Percentiles rank a stretch among this genome's conserved stretches.
phyloP scores from a whole-genome alignment of 495 filamentous ascomycete species.

The Bacidia gigantensis region DNA sequence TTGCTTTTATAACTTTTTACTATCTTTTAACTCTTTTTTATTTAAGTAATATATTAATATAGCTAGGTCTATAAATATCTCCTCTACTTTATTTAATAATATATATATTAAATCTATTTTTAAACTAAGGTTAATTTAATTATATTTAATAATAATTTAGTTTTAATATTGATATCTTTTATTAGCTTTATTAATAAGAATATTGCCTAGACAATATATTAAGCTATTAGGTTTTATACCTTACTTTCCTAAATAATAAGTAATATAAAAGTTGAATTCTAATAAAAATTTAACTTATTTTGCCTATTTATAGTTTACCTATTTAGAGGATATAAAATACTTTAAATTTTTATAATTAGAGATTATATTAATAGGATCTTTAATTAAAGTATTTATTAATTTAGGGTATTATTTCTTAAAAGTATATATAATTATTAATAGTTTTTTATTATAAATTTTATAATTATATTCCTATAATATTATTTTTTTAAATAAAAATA shows the following conservation, averaged over 20 bases:
- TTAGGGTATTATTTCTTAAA: not conserved
- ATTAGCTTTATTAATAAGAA: not conserved
- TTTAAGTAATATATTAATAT: not conserved
- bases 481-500: not conserved
- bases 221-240: not conserved
- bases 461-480: not conserved
- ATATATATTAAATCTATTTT: not conserved
- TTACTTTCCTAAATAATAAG: not conserved
- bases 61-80: not conserved
- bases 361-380: not conserved
- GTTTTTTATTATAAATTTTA: conserved; percentile 1
- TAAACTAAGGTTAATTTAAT: not conserved
- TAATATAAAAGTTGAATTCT: conserved; percentile 1
- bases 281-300: not conserved
- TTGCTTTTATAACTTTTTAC: not conserved
- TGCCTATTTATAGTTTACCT: not conserved
- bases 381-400: not conserved
- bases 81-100: not conserved
- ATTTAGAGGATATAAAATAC: not conserved
- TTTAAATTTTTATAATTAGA: not conserved
- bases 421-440: not conserved
- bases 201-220: not conserved
- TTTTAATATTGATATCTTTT: not conserved
- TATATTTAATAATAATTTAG: not conserved
- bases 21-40: not conserved